Evolutionary conservation across 805 yeast species (phyloP), one percentile per base, ranked within the genome.

Genomic region (Candida germanica): DNA sequence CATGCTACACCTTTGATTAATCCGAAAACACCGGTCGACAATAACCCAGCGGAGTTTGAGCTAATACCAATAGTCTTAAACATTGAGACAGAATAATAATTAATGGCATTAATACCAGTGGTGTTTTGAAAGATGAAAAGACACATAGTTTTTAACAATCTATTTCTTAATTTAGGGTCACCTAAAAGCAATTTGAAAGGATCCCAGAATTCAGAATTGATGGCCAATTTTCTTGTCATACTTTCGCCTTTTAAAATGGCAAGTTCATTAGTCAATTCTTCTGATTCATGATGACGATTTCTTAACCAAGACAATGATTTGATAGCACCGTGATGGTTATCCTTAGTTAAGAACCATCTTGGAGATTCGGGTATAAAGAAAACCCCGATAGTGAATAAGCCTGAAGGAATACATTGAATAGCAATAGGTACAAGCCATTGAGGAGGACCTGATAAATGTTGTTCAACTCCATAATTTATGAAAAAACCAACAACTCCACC

Each of bases 1-100:
- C 73, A 64, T 21, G 68, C 66, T n/a, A 58, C 56, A 11, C 64
- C 70, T 44, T 74, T 74, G 30, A 73, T 56, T 24, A 73, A 56
- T 19, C 80, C 80, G 51, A 73, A 73, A 36, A 74, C 56, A 35
- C 80, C 80, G 6, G 79, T 73, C 3, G 79, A 71, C 13, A 71
- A 61, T 29, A 75, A 58, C 2, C 69, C 66, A 1, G 76, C 66
- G 31, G 66, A 58, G 6, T 66, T 50, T 1, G 77, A 73, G 22
- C 51, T 51, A 13, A 75, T 63, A 12, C 80, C 80, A 39, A 75
- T 59, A 3, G 75, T 61, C 42, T 64, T 56, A 54, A 75, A 72
- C 28, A 75, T 61, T 7, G 67, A 61, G 16, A 77, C 77, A n/a
- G 79, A 71, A 49, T 74, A 75, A 49, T 75, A 75, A 29, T 68